Base-by-base conservation (phyloP, 169 alveolate genomes). In the Eimeria tenella region DNA sequence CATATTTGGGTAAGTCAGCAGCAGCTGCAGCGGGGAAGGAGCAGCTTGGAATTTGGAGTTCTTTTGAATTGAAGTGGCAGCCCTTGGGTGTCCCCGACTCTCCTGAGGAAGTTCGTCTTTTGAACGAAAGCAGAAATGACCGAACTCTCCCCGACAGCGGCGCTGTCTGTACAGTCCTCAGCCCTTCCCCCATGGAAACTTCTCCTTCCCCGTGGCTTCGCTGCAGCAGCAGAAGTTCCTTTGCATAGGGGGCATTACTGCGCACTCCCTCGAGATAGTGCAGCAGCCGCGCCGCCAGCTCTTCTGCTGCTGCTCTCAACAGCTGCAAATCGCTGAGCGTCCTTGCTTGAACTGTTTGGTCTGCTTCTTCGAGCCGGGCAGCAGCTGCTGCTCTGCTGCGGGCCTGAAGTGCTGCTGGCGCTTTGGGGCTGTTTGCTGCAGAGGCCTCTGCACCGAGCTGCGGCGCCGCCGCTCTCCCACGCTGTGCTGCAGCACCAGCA, bases 261-360 rank as follows among this genome's bases (percentile, higher is more conserved):
- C 82, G 82, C 82, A 19, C 7, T 6, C 58, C 82, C 42, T 77
- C 86, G 17, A 82, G 75, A 25, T 56, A 56, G 15, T 55, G 42
- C 58, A 82, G 17, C 10, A 82, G 90, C 8, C 21, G 42, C 10
- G 55, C 21, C 1, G 90, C 74, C 8, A 82, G 49, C 3, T 21
- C 11, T 25, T 82, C 90, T 10, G 90, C 90, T 58, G 55, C 50
- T 55, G 42, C 58, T 4, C 58, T 49, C 53, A 77, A 68, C 70
- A 77, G 70, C 70, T 21, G 87, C 87, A 55, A 19, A 15, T 77
- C 87, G n/a, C 70, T 11, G 15, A 60, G 19, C 17, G 82, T 55
- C 23, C 6, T 71, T 11, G 2, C 82, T 6, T 71, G 58, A 4
- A 55, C 82, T 4, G 21, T 15, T 19, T 25, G 49, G 10, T 25